phyloP scores from a whole-genome alignment of 306 rosid species.

The Dryas drummondii region DNA sequence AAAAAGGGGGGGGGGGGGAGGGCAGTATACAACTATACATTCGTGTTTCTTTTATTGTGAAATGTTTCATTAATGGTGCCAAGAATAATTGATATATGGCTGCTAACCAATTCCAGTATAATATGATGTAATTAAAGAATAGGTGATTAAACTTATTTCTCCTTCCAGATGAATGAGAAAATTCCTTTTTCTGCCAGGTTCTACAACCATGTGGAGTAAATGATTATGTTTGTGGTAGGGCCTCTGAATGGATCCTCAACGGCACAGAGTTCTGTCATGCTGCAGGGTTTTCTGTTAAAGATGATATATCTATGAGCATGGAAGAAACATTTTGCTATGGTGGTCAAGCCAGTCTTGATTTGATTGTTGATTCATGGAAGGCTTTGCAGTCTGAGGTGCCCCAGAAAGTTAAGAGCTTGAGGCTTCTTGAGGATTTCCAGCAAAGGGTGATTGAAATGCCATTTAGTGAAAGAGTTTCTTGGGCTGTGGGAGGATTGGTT shows the following conservation, averaged over 20 bases:
- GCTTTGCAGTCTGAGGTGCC: conserved; percentile 40
- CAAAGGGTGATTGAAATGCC: conserved; percentile 62
- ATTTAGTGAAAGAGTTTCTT: conserved; percentile 68
- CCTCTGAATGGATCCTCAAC: conserved; percentile 83
- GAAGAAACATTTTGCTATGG: conserved; percentile 73
- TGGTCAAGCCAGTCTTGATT: conserved; percentile 67
- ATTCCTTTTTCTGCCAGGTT: conserved; percentile 47
- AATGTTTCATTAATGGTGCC: not conserved
- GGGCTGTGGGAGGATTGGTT: conserved; percentile 97
- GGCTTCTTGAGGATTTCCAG: conserved; percentile 52
- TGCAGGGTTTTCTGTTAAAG: conserved; percentile 78
- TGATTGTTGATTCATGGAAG: conserved; percentile 80
- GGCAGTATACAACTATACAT: no score
- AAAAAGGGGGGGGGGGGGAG: not conserved
- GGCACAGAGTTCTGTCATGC: conserved; percentile 90
- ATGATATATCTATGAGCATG: conserved; percentile 27
- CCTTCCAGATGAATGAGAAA: conserved; percentile 15
- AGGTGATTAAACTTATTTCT: not conserved
- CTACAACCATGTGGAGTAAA: conserved; percentile 95
- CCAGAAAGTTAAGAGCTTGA: conserved; percentile 32
- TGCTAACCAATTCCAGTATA: not conserved
- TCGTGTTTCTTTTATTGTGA: no score
- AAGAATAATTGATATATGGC: not conserved
- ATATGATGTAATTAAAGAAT: not conserved
- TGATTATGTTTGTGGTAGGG: conserved; percentile 96